Conservation (phyloP, 1,139 yeast species). For the Maudiozyma humilis region DNA sequence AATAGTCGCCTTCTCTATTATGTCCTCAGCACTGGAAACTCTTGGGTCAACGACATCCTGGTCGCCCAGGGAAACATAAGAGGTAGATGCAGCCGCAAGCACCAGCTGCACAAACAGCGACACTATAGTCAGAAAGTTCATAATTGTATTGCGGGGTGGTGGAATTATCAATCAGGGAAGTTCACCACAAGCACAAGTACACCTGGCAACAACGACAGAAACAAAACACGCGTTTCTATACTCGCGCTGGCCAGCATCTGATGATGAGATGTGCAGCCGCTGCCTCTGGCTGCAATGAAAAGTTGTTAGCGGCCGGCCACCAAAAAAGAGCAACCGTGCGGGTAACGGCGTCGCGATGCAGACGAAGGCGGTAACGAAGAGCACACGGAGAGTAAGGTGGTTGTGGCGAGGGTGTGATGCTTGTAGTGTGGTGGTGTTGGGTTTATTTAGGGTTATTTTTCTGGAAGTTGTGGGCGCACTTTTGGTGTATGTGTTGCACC, state of each 20-base stretch:
- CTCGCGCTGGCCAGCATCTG: too few relatives aligned
- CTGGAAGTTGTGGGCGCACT: too few relatives aligned
- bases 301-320: neutral
- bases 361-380: neutral
- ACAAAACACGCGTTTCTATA: too few relatives aligned
- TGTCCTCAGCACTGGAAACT: slow-evolving; percentile 7
- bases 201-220: too few relatives aligned
- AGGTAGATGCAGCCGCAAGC: slow-evolving; percentile 9
- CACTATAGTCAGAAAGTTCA: slow-evolving; percentile 3
- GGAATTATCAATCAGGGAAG: too few relatives aligned
- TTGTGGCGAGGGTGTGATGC: too few relatives aligned
- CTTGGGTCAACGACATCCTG: slow-evolving; percentile 6
- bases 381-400: too few relatives aligned
- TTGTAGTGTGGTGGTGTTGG: too few relatives aligned
- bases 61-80: slow-evolving; percentile 14
- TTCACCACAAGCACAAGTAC: too few relatives aligned
- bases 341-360: neutral
- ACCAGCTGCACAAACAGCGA: slow-evolving; percentile 9
- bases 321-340: neutral
- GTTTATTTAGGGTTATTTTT: too few relatives aligned
- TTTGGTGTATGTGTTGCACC: too few relatives aligned
- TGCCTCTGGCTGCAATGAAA: neutral
- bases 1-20: slow-evolving; percentile 12
- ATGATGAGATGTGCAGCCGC: neutral
- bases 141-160: neutral